Evolutionary conservation across 2,329 filamentous ascomycete species (phyloP).

Genomic region (Calonectria hongkongensis): DNA sequence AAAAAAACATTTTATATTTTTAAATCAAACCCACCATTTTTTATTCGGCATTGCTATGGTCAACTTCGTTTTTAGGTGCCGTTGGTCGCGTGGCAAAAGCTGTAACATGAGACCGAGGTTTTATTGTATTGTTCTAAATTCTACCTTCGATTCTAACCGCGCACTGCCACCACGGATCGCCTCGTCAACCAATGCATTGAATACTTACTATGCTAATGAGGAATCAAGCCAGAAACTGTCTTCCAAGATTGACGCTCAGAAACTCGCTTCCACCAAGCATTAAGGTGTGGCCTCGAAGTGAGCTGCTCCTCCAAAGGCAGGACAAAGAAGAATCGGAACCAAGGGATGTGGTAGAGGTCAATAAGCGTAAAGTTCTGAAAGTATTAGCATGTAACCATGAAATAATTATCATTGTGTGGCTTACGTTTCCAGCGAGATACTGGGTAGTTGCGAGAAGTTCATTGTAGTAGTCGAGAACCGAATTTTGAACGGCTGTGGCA

Average conservation of each 20-base stretch:
- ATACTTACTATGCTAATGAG: neutral
- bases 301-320: neutral
- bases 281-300: conserved; percentile 1
- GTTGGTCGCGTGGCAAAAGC: too few relatives aligned
- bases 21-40: too few relatives aligned
- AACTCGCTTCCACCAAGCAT: conserved; percentile 15
- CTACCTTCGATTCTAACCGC: neutral
- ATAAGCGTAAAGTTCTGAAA: conserved; percentile 1
- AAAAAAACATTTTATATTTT: too few relatives aligned
- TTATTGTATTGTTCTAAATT: neutral
- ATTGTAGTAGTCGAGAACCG: conserved; percentile 17
- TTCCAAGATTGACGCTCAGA: conserved; percentile 17
- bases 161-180: too few relatives aligned
- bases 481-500: neutral
- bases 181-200: neutral
- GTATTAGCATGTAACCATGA: neutral
- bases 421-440: neutral
- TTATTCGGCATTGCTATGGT: too few relatives aligned
- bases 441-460: conserved; percentile 2
- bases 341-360: conserved; percentile 11
- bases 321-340: conserved; percentile 10
- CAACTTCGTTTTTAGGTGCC: too few relatives aligned
- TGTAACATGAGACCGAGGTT: too few relatives aligned
- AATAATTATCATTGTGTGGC: neutral
- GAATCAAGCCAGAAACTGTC: conserved; percentile 6